These are phyloP conservation scores for Dillenia turbinata DNA, from an alignment of 164 flowering plant species.

Conservation along the genomic window DNA sequence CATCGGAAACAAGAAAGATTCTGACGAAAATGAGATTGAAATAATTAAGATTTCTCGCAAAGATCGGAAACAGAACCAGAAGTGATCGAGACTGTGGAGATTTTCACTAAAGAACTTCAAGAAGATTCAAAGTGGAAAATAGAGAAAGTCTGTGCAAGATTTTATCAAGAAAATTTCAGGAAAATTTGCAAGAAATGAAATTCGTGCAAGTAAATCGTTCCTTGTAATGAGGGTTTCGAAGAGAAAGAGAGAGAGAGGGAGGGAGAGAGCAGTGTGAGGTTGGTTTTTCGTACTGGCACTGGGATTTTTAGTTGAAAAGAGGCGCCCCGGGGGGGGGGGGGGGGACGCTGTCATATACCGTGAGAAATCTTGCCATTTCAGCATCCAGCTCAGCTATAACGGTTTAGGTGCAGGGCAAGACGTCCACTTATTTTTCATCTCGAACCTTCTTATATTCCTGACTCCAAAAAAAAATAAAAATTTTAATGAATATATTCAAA, in stretches of 20 bases:
- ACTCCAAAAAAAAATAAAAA: no score
- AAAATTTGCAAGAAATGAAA: no score
- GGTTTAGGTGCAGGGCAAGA: constrained; percentile 2
- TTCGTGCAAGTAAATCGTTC: no score
- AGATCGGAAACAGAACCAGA: background rate
- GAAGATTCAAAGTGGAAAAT: no score
- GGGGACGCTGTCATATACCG: no score
- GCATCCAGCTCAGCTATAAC: constrained; percentile 15
- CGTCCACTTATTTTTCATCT: no score
- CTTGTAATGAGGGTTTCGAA: background rate
- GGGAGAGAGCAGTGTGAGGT: background rate
- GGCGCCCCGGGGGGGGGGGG: background rate
- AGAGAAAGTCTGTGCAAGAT: no score
- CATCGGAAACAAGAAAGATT: background rate
- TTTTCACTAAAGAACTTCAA: no score
- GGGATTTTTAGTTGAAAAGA: background rate
- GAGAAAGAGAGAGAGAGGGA: background rate
- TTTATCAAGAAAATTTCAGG: no score
- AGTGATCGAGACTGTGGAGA: background rate
- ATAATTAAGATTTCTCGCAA: background rate
- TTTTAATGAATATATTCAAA: no score
- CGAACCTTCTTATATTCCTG: no score
- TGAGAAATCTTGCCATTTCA: background rate
- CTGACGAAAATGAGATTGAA: background rate
- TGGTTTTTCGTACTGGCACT: background rate